Evolutionary conservation across 78 protist genomes (phyloP), one percentile per base, ranked within the genome.

Genomic region (Dictyostelium citrinum): DNA sequence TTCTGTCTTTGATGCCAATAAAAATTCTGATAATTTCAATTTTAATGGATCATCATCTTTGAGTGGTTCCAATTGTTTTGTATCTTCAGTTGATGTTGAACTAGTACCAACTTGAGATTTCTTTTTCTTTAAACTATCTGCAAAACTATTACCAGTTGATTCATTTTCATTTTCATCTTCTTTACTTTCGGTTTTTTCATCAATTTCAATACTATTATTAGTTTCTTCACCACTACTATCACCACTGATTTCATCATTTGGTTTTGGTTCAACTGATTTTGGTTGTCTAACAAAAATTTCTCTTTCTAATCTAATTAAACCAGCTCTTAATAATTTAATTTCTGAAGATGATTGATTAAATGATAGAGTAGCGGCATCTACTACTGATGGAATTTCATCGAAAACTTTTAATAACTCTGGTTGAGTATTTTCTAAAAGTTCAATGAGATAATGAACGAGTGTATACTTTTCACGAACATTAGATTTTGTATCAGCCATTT

Each of bases 401-500:
- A 77, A 14, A 70, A 70, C 45, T 17, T 31, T 31, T 31, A 94
- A 39, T 11, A 90, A 16, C 10, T 67, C 70, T 35, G 97, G 97
- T 45, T 95, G 79, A 3, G 76, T 76, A 1, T 9, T 31, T 37
- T 75, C 82, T 7, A 95, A 33, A 10, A 83, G 17, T 51, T 83
- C 90, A 55, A 95, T 39, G 20, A 95, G 20, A 43, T 55, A 95
- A 20, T 95, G 93, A 39, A 82, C 84, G 0, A 95, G 31, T 16
- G 58, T 90, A 37, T 85, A 82, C 43, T 79, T 84, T n/a, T 90
- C 91, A 70, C 77, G 70, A 20, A 76, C 83, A 58, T 81, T 83
- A 0, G 97, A 90, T 31, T 90, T 95, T 2, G 97, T 95, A 55
- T 95, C 97, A 3, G 90, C 90, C 61, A 95, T 20, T 55, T 95